These are phyloP conservation scores for Mucor ambiguus DNA, from an alignment of 371 early-diverging fungal species.

Conservation along the genomic window DNA sequence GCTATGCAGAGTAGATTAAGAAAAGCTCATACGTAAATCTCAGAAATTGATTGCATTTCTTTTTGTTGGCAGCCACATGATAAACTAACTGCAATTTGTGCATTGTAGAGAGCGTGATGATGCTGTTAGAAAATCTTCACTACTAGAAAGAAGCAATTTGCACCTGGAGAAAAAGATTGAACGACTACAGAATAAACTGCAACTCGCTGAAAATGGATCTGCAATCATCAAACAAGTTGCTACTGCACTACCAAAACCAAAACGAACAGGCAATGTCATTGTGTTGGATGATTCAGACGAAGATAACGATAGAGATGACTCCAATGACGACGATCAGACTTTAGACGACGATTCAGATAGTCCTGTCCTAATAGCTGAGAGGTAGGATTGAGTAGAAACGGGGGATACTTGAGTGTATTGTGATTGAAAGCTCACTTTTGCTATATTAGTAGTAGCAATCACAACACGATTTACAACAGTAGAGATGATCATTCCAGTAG, in stretches of 20 bases:
- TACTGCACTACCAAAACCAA: background rate
- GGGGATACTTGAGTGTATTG: background rate
- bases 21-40: slow-evolving; percentile 4
- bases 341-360: background rate
- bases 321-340: background rate
- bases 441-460: background rate
- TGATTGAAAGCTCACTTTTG: background rate
- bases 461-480: background rate
- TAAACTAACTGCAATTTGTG: background rate
- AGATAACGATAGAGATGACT: background rate
- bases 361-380: background rate
- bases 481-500: too few relatives aligned
- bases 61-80: background rate
- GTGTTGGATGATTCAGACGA: background rate
- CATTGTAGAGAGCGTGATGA: slow-evolving; percentile 4
- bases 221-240: background rate
- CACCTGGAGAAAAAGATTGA: background rate
- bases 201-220: background rate
- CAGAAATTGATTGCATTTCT: background rate
- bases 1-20: slow-evolving; percentile 2
- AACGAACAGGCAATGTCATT: background rate
- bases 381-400: background rate
- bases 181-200: background rate
- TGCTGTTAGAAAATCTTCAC: background rate
- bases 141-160: background rate